Base-by-base conservation (phyloP, 2,329 filamentous ascomycete genomes). In the Monosporascus cannonballus region DNA sequence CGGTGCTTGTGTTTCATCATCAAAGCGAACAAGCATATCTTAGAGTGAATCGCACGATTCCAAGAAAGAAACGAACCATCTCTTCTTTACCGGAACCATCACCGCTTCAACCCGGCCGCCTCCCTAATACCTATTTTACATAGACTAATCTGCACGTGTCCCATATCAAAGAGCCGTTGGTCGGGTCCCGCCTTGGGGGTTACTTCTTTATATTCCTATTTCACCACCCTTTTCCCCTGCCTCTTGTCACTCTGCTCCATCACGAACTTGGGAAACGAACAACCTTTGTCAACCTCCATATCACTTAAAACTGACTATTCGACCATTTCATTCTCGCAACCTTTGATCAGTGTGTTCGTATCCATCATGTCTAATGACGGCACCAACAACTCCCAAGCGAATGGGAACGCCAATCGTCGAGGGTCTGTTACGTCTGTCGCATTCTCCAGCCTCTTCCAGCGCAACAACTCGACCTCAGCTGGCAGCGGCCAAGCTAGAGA, bases 361-460 rank as follows among this genome's bases (percentile, higher is more conserved):
- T 34, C 27, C 61, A 62, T 49, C 30, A 69, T 69, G 67, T 67
- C 67, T 8, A 63, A 58, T 61, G 67, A 69, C 22, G 62, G 62
- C 56, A 53, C 56, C 25, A 57, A 60, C 44, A 54, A 53, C 51
- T 60, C 63, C 48, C 54, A 58, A 27, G 49, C 61, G 30, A 59
- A 61, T 51, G 66, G 44, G 47, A 36, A 38, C 25, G 34, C 59
- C 48, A 69, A 76, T 55, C 78, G 79, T 62, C 78, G 81, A 61
- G 74, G 77, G 59, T 83, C 80, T 55, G 76, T 83, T 63, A 79
- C 78, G 36, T 76, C 80, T 51, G 75, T 79, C 53, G 77, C 80
- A 51, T 72, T 84, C 56, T 77, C 77, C 57, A 81, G 73, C 64
- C 75, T 87, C 54, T 86, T 84, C 67, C 73, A 77, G 56, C 74